Base-by-base conservation (phyloP, 768 basidiomycete species). In the Mycena sanguinolenta region DNA sequence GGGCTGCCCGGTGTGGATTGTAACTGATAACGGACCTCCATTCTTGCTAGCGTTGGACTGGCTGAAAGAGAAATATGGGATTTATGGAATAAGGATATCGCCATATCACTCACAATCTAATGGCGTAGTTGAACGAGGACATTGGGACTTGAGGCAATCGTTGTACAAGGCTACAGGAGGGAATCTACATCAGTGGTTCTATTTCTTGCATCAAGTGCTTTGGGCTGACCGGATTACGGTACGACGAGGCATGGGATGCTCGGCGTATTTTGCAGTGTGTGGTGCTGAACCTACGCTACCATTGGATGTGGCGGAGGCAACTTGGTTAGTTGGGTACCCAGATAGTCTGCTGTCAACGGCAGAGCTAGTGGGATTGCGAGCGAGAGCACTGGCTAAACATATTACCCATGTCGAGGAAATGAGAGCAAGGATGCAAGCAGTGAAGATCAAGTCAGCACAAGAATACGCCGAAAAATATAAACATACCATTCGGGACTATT, bases 241-340 rank as follows among this genome's bases (percentile, higher is more conserved):
- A 7, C 25, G 67, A 16, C 21, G 64, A 9, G 46, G 63, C 2
- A 72, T 74, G 52, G 75, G 77, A 2, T 68, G 71, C 58, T 74
- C 74, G 13, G 71, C 76, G 0, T 77, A 72, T 44, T 73, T 73
- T 30, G 69, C 75, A 23, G 75, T 71, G 0, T 69, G 72, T 21
- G 74, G 76, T 0, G 58, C 72, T 0, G 63, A 77, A 30, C 77
- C 75, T 6, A 57, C 75, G 5, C 58, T 75, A 2, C 77, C 75
- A 0, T 60, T 77, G 27, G 78, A 81, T 27, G 32, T 81, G 3
- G 69, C 69, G 6, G 77, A 81, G 58, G 73, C 78, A 0, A 79
- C 77, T 4, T 82, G 78, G 55, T 63, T 79, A 44, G 62, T 74
- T 0, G 69, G 75, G 8, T 74, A 67, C 2, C 64, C 75, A 19